phyloP scores from a whole-genome alignment of 169 alveolate genomes.

The Plasmodium knowlesi region DNA sequence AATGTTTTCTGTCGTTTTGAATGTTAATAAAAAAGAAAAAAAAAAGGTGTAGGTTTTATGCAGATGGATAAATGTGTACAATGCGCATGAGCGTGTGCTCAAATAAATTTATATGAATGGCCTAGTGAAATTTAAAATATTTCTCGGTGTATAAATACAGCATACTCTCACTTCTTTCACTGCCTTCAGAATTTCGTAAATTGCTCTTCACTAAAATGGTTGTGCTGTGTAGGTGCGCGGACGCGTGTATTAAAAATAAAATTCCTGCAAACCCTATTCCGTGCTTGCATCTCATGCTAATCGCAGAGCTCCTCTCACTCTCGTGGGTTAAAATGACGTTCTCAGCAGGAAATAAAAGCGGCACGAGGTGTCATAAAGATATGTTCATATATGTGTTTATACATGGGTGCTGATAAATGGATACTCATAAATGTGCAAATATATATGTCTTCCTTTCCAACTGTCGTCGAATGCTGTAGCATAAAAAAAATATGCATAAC shows the following conservation, averaged over 20 bases:
- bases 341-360: neutral
- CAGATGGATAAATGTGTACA: neutral
- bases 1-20: neutral
- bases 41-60: neutral
- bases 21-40: neutral
- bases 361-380: neutral
- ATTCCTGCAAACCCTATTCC: neutral
- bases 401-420: neutral
- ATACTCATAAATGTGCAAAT: neutral
- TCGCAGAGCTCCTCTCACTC: neutral
- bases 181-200: neutral
- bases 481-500: conserved; percentile 38
- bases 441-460: neutral
- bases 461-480: conserved; percentile 12
- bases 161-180: neutral
- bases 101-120: conserved; percentile 1
- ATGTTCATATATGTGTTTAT: neutral
- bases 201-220: neutral
- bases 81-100: neutral
- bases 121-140: neutral
- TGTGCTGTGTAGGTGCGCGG: neutral
- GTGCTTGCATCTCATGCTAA: neutral
- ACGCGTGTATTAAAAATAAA: neutral
- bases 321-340: neutral
- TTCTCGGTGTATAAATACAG: neutral